Evolutionary conservation across 805 yeast genomes (phyloP).

Genomic region (Candida manassasensis): DNA sequence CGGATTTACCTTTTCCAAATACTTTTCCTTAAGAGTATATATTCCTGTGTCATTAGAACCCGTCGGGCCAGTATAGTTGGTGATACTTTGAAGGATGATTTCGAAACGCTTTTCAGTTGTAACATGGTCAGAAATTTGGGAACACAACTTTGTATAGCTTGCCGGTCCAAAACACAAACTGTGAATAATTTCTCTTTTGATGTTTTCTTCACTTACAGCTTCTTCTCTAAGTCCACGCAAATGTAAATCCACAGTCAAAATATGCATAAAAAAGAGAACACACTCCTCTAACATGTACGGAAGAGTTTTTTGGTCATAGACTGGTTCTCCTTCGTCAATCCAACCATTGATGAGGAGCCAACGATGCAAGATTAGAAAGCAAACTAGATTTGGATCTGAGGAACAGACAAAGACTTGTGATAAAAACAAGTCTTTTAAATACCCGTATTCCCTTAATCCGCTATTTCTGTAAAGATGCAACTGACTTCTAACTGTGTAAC

Average conservation of each 20-base stretch:
- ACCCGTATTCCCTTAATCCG: constrained; percentile 80
- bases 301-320: constrained; percentile 44
- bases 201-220: constrained; percentile 45
- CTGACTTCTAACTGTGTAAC: constrained; percentile 74
- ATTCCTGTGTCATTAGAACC: constrained; percentile 33
- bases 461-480: constrained; percentile 72
- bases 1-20: constrained; percentile 44
- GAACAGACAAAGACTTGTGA: constrained; percentile 58
- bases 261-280: constrained; percentile 57
- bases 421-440: constrained; percentile 69
- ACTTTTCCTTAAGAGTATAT: constrained; percentile 34
- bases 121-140: constrained; percentile 71
- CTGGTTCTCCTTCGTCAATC: constrained; percentile 15
- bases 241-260: constrained; percentile 64
- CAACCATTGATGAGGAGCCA: constrained; percentile 56
- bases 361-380: constrained; percentile 56
- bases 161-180: constrained; percentile 71
- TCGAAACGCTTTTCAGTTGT: constrained; percentile 72
- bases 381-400: constrained; percentile 48
- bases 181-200: constrained; percentile 74
- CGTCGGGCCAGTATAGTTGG: constrained; percentile 30
- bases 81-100: constrained; percentile 29
- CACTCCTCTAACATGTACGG: constrained; percentile 78
- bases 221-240: constrained; percentile 46
- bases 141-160: constrained; percentile 64